These are phyloP conservation scores for Candida tallmaniae DNA, from an alignment of 805 yeast species.

Conservation along the genomic window DNA sequence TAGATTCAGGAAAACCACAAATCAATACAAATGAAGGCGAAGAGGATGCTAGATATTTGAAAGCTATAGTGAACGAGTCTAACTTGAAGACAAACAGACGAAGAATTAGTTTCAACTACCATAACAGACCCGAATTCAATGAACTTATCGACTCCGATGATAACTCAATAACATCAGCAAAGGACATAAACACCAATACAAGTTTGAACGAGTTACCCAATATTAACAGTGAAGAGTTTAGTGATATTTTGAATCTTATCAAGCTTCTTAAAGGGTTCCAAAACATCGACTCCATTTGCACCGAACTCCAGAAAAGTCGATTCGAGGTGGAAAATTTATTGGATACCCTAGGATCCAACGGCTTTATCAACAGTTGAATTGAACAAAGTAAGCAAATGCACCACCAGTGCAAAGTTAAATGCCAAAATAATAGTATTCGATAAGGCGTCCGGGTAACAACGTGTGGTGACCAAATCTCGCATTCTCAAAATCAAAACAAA, in stretches of 20 bases:
- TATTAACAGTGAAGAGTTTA: conserved; percentile 13
- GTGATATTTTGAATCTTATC: conserved; percentile 33
- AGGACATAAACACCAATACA: neutral
- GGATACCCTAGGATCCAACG: conserved; percentile 31
- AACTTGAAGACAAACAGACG: conserved; percentile 19
- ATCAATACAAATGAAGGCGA: conserved; percentile 1
- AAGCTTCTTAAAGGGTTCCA: conserved; percentile 48
- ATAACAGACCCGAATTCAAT: conserved; percentile 9
- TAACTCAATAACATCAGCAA: neutral
- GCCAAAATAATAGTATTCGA: neutral
- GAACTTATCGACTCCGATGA: conserved; percentile 11
- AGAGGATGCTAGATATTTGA: conserved; percentile 12
- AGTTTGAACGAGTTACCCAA: conserved; percentile 4
- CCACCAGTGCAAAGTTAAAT: too few relatives aligned
- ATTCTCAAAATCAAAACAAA: too few relatives aligned
- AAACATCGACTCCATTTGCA: conserved; percentile 64
- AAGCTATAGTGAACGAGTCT: conserved; percentile 19
- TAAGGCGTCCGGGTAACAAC: conserved; percentile 4
- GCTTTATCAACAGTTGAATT: conserved; percentile 31
- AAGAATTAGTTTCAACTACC: conserved; percentile 29
- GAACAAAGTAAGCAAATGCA: neutral
- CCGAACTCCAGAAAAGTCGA: conserved; percentile 56
- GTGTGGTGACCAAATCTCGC: too few relatives aligned
- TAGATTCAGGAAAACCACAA: too few relatives aligned
- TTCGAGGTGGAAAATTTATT: conserved; percentile 50